Evolutionary conservation across 257 asterid genomes (phyloP), one percentile per base, ranked within the genome.

Genomic region (Salvia miltiorrhiza): DNA sequence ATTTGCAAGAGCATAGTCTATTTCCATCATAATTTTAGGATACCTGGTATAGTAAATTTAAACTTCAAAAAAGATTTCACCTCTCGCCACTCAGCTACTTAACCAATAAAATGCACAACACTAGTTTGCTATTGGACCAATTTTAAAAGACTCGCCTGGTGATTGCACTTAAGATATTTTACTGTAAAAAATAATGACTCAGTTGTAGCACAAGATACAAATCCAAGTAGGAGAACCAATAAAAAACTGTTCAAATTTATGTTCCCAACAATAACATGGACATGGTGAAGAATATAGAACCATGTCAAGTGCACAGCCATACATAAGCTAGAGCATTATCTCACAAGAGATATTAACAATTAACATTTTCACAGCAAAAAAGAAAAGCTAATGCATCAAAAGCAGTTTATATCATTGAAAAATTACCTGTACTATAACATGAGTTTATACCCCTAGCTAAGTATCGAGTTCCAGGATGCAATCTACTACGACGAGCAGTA

Each of bases 391-490:
- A 71, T 49, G 49, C 49, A 71, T 70, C 55, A 55, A 70, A 50
- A 20, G 19, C 64, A 63, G 49, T 23, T 66, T 37, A 71, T 49
- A 44, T 70, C 53, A 40, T 40, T 21, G 49, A 33, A 65, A 43
- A 56, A 10, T 7, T 84, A 93, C 99, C 97, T 74, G 99, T 93
- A 77, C 97, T 80, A 79, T 82, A 89, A 82, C 99, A 93, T 45
- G 96, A 87, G 83, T 93, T 93, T 77, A 91, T 69, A 65, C 99
- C 99, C 88, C 99, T 86, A 30, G 96, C 99, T 78, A 90, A 75
- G 80, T 90, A 93, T 63, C 99, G 88, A 70, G 99, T 93, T 80
- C 99, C 99, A 76, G 99, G 99, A 85, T 93, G 99, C 81, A 93
- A 80, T 86, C 93, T 87, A 81, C 97, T 90, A 63, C 97, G 97